A percentile compares a stretch with the other conserved stretches of the same genome.
phyloP scores from a whole-genome alignment of 495 filamentous ascomycete species.

The Penicillium parvum region DNA sequence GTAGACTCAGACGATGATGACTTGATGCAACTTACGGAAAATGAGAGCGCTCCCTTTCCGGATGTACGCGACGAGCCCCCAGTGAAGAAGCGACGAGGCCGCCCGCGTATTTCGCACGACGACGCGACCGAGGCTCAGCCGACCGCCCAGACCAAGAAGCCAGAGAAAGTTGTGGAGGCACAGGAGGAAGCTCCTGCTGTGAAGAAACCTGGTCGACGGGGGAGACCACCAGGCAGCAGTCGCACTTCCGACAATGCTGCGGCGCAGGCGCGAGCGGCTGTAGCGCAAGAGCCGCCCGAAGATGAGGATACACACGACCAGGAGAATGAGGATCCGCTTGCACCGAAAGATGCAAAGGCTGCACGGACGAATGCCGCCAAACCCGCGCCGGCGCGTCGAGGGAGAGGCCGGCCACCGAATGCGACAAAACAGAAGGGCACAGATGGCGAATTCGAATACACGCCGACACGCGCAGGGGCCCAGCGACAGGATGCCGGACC shows the following conservation, averaged over 20 bases:
- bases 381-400: constrained; percentile 26
- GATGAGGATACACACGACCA: constrained; percentile 10
- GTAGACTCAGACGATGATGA: constrained; percentile 68
- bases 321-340: constrained; percentile 23
- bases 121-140: constrained; percentile 23
- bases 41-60: constrained; percentile 22
- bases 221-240: constrained; percentile 39
- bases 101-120: constrained; percentile 31
- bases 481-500: constrained; percentile 14
- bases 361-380: constrained; percentile 18
- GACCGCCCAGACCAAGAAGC: constrained; percentile 12
- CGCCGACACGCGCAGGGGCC: constrained; percentile 31
- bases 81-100: constrained; percentile 38
- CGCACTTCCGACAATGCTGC: constrained; percentile 27
- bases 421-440: constrained; percentile 27
- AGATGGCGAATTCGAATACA: constrained; percentile 50
- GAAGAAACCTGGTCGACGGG: constrained; percentile 31
- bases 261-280: constrained; percentile 3
- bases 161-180: constrained; percentile 14
- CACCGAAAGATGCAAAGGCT: constrained; percentile 2
- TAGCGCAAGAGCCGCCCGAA: constrained; percentile 4
- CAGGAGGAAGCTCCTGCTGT: constrained; percentile 33
- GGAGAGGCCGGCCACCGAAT: constrained; percentile 23
- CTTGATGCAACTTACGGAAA: constrained; percentile 29
- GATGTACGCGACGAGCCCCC: constrained; percentile 32